These are phyloP conservation scores for Boletus subcaerulescens DNA, from an alignment of 768 basidiomycete genomes.

Conservation along the genomic window DNA sequence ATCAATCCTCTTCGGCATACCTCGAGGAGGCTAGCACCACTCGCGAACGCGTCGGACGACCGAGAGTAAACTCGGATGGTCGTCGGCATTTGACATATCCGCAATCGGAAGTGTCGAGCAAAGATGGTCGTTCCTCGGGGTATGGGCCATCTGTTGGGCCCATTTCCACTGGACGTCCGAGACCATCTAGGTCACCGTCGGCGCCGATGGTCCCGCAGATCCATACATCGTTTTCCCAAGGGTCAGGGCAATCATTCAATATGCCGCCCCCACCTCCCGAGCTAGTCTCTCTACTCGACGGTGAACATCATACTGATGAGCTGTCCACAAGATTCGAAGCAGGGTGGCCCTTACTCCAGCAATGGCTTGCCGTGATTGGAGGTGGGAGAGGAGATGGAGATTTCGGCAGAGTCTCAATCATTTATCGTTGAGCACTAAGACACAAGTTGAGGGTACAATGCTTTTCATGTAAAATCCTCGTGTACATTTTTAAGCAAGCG, in stretches of 20 bases:
- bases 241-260: conserved; percentile 20
- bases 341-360: conserved; percentile 78
- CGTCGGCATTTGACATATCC: conserved; percentile 25
- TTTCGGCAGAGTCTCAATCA: conserved; percentile 72
- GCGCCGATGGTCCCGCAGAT: conserved; percentile 41
- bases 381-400: conserved; percentile 61
- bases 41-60: conserved; percentile 23
- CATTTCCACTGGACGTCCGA: conserved; percentile 42
- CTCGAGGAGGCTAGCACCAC: conserved; percentile 14
- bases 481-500: conserved; percentile 49
- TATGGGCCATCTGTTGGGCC: conserved; percentile 23
- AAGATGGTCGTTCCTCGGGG: conserved; percentile 20
- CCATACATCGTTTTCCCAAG: conserved; percentile 24
- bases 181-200: conserved; percentile 59
- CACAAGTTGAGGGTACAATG: not conserved
- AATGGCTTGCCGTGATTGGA: conserved; percentile 63
- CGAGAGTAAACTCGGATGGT: conserved; percentile 30
- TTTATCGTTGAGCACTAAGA: conserved; percentile 56
- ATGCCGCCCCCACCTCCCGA: conserved; percentile 45
- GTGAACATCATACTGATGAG: conserved; percentile 91
- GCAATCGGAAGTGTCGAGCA: conserved; percentile 23
- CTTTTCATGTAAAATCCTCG: not conserved
- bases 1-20: conserved; percentile 17
- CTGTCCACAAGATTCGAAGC: conserved; percentile 78
- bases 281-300: conserved; percentile 66